Conservation (phyloP, 2,329 filamentous ascomycete genomes). For the Trichoderma sp. region DNA sequence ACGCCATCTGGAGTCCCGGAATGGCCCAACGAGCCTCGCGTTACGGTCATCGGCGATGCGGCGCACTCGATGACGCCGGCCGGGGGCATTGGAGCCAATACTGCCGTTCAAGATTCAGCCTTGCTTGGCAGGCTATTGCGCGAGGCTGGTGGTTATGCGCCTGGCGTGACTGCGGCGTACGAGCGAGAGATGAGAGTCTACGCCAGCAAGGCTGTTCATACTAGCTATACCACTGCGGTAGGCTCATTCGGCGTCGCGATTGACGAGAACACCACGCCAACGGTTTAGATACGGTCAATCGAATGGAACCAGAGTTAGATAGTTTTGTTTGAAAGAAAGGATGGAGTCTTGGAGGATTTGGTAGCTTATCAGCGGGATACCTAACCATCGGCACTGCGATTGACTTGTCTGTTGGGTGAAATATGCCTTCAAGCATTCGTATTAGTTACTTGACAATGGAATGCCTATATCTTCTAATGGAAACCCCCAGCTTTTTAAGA, state of each 20-base stretch:
- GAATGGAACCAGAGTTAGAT: background rate
- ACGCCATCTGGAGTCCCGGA: constrained; percentile 61
- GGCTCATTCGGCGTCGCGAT: constrained; percentile 51
- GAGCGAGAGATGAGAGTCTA: constrained; percentile 66
- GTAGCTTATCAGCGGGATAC: background rate
- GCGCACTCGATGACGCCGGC: constrained; percentile 63
- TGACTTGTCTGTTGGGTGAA: background rate
- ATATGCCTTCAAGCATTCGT: background rate
- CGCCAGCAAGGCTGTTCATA: constrained; percentile 57
- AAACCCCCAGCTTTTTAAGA: background rate
- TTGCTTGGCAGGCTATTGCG: constrained; percentile 55
- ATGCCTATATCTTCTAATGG: background rate
- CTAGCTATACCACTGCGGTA: constrained; percentile 56
- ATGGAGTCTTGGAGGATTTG: background rate
- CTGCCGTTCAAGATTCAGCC: constrained; percentile 59
- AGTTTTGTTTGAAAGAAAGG: background rate
- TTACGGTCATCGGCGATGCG: constrained; percentile 63
- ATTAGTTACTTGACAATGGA: background rate
- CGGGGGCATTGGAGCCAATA: constrained; percentile 61
- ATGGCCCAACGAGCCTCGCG: constrained; percentile 61
- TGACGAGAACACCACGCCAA: constrained; percentile 43
- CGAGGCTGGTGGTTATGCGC: constrained; percentile 57
- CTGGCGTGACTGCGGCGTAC: constrained; percentile 60
- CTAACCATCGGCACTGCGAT: background rate
- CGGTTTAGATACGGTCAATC: background rate